Conservation (phyloP, 306 rosid species). For the Alnus glutinosa region DNA sequence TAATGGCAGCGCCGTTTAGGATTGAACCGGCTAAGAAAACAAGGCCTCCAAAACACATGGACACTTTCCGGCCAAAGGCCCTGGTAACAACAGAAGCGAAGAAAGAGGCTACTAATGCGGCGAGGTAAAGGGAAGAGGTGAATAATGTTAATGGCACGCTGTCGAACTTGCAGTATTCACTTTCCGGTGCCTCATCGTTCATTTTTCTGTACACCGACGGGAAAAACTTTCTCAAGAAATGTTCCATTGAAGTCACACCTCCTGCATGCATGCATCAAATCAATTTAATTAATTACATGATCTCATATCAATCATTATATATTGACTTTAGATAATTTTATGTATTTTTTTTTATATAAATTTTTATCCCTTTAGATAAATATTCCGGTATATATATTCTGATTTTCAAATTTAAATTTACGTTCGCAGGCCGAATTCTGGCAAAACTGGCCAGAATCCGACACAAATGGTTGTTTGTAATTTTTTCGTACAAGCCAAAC, state of each 20-base stretch:
- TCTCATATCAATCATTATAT: too few species aligned
- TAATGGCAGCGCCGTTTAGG: constrained; percentile 21
- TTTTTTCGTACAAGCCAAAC: too few species aligned
- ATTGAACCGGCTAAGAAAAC: constrained; percentile 35
- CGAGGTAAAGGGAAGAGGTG: constrained; percentile 49
- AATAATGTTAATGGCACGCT: constrained; percentile 28
- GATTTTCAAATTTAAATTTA: too few species aligned
- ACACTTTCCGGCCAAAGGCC: constrained; percentile 32
- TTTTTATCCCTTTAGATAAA: too few species aligned
- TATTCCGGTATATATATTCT: too few species aligned
- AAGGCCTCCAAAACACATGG: constrained; percentile 36
- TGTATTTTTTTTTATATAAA: too few species aligned
- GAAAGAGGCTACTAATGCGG: constrained; percentile 44
- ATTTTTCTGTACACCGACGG: constrained; percentile 20
- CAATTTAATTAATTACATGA: too few species aligned
- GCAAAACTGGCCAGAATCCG: too few species aligned
- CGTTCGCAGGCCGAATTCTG: too few species aligned
- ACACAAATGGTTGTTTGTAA: too few species aligned
- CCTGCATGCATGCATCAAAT: constrained; percentile 23
- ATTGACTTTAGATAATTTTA: too few species aligned
- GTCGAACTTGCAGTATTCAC: constrained; percentile 36
- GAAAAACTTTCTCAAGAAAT: constrained; percentile 29
- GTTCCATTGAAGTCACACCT: constrained; percentile 46
- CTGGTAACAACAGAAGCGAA: constrained; percentile 42
- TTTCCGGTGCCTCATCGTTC: background rate